Evolutionary conservation across 1,139 yeast genomes (phyloP), one percentile per base, ranked within the genome.

Genomic region (Eremothecium sinecaudum): DNA sequence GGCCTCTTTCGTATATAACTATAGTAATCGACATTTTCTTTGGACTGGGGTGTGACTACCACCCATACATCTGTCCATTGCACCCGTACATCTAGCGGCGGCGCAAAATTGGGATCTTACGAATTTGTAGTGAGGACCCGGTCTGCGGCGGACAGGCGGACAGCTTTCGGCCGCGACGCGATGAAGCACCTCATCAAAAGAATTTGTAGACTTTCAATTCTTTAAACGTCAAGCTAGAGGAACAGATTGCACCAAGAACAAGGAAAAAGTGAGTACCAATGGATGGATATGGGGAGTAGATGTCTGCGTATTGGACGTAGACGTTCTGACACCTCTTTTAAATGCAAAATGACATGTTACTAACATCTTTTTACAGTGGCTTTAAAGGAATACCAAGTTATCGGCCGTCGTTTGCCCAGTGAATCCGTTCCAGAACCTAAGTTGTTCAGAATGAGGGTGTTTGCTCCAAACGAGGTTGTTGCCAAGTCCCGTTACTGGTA

Each of bases 401-500:
- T 90, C 73, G 99, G 99, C 75, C 95, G 99, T 73, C 94, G 93
- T 75, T 86, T 90, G 71, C 98, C 99, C 61, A 86, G 95, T 64
- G 97, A 86, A 72, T 73, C 87, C 64, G 95, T 81, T 66, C 96
- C 97, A 63, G 95, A 86, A 75, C 99, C 98, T 72, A 90, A 90
- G 80, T 84, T 90, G 75, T 90, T 79, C 94, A 86, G 98, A 71
- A 90, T 90, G 97, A 86, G 96, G 79, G 86, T 90, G 73, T 90
- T 90, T 71, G 99, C 99, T 64, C 92, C 96, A 63, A 90, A 90
- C 75, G 81, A 77, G 59, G 97, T 90, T 69, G 94, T 90, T 68
- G 99, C 99, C 67, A 90, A 90, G 80, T 90, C 99, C 64, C 90
- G 99, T 75, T 90, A 86, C 94, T 90, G 99, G 99, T 92, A 90